A percentile compares a stretch with the other conserved stretches of the same genome.
Evolutionary conservation across 352 stramenopile genomes (phyloP).

Genomic region (Thraustochytrium sp.): DNA sequence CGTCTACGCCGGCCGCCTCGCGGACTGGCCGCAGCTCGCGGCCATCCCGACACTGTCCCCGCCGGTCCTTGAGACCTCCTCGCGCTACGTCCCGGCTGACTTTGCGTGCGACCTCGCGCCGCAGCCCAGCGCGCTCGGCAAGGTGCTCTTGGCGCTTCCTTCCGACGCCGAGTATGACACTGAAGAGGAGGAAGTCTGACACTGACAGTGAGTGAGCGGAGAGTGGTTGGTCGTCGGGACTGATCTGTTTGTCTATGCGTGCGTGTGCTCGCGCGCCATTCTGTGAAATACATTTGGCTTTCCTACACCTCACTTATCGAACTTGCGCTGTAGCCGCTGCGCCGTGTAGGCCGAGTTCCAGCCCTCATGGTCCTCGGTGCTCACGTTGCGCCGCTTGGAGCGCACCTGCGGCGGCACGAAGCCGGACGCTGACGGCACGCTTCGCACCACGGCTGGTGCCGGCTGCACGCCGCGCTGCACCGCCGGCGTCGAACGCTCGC

Average conservation of each 20-base stretch:
- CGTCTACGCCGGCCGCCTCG: not conserved
- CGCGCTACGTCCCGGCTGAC: not conserved
- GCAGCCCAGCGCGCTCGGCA: not conserved
- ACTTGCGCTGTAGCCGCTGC: not conserved
- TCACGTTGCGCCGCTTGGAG: conserved; percentile 2
- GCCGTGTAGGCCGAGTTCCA: not conserved
- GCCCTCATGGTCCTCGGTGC: conserved; percentile 14
- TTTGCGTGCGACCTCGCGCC: not conserved
- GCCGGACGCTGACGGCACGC: not conserved
- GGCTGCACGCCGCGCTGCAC: not conserved
- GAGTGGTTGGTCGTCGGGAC: too few relatives aligned
- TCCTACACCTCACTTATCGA: not conserved
- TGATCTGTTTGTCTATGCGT: too few relatives aligned
- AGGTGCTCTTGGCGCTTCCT: not conserved
- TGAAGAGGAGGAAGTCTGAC: not conserved
- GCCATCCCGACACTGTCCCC: not conserved
- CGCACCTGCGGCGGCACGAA: conserved; percentile 17
- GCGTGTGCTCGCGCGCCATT: too few relatives aligned
- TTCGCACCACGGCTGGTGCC: not conserved
- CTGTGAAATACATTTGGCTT: too few relatives aligned
- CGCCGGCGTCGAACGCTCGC: not conserved
- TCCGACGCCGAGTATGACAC: not conserved
- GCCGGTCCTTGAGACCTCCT: not conserved
- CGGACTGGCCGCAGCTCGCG: not conserved
- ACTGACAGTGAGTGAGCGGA: too few relatives aligned